Evolutionary conservation across 2,329 filamentous ascomycete species (phyloP), one percentile per base, ranked within the genome.

Genomic region (Macroventuria anomochaeta): DNA sequence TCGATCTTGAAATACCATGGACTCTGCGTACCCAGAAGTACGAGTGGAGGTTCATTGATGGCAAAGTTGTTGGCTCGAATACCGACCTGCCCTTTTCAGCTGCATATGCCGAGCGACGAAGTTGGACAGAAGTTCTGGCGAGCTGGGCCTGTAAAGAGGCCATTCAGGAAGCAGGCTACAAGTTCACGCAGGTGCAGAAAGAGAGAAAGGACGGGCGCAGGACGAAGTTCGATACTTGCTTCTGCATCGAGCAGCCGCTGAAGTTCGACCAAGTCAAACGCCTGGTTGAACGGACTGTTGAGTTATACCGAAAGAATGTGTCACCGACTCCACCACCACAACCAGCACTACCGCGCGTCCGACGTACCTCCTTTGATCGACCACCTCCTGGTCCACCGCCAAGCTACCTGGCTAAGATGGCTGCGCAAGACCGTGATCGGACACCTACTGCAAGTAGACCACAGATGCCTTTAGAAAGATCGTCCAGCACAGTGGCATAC

Each of bases 131-230:
- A 37, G 67, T 76, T 12, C 61, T 68, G 49, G 67, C 70, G 1
- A 72, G 70, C 6, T 76, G 74, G 74, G 73, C 75, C 2, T 72
- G 70, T 48, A 70, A 68, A 31, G 69, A 75, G 49, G 74, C 74
- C 0, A 66, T 76, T n/a, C 46, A 62, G 43, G 72, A 75, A 56
- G 67, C 64, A 3, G 66, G 65, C 3, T 70, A 63, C 39, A 61
- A 61, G 7, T 68, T 64, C 37, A 69, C 64, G 2, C 65, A 66
- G 36, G 59, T 74, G 2, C 67, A 74, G 44, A 75, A 74, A 34
- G 72, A 73, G 33, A 51, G 59, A 3, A 58, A 55, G 13, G 68
- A 71, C 25, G 65, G 62, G 0, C 59, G 67, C n/a, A 62, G 68
- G 15, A 75, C 71, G 6, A 68, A 51, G 36, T 64, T 72, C 20